Evolutionary conservation across 176 grass and related monocot genomes (phyloP).

Genomic region (Zoysia pacifica): DNA sequence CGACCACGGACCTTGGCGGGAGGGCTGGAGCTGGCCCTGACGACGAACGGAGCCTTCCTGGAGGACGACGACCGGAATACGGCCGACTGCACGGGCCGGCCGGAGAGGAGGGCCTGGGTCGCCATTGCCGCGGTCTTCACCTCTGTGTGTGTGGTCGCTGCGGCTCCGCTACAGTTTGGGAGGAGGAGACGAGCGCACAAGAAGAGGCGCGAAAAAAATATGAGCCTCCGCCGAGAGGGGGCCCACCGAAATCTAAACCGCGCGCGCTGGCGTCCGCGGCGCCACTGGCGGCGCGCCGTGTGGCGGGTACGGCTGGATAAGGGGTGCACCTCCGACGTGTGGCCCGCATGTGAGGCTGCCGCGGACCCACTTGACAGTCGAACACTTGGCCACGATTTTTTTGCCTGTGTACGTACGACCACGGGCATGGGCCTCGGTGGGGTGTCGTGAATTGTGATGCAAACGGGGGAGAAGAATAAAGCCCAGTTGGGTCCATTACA

Average conservation of each 20-base stretch:
- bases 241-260: constrained; percentile 65
- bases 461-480: background rate
- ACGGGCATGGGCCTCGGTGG: background rate
- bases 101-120: constrained; percentile 80
- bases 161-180: constrained; percentile 12
- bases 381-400: background rate
- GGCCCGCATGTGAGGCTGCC: background rate
- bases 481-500: background rate
- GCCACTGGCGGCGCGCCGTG: constrained; percentile 58
- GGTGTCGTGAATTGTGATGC: background rate
- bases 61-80: constrained; percentile 50
- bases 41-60: constrained; percentile 68
- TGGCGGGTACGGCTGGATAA: constrained; percentile 62
- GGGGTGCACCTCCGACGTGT: background rate
- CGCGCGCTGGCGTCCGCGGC: constrained; percentile 44
- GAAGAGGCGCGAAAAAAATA: constrained; percentile 21
- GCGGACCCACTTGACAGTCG: background rate
- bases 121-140: constrained; percentile 45
- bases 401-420: background rate
- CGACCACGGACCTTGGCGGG: constrained; percentile 64
- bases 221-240: constrained; percentile 30
- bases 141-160: constrained; percentile 35
- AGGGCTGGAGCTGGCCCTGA: constrained; percentile 77
- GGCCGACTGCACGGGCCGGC: constrained; percentile 56
- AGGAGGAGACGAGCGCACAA: constrained; percentile 33